Conservation (phyloP, 2,329 filamentous ascomycete genomes). For the Aspergillus niger region DNA sequence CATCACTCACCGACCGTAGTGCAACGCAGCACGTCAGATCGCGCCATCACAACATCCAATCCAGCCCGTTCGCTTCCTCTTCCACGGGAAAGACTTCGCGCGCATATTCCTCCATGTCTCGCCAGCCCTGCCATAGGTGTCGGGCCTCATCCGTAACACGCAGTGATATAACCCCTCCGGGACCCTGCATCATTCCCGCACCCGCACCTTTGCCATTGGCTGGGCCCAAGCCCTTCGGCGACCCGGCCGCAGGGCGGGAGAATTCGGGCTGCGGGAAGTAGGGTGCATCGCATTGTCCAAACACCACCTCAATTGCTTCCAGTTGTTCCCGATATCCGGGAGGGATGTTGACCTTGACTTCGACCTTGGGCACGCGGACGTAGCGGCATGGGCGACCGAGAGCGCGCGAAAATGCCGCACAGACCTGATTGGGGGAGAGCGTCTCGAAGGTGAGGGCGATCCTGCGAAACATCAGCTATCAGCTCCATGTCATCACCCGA, state of each 20-base stretch:
- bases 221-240: conserved; percentile 41
- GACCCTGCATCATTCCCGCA: conserved; percentile 49
- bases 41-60: conserved; percentile 71
- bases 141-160: conserved; percentile 74
- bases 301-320: conserved; percentile 62
- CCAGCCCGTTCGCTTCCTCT: conserved; percentile 88
- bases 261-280: conserved; percentile 66
- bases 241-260: conserved; percentile 41
- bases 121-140: conserved; percentile 85
- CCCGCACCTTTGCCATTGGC: conserved; percentile 44
- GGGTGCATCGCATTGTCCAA: conserved; percentile 61
- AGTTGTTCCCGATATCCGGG: conserved; percentile 87
- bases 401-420: conserved; percentile 75
- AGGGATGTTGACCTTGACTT: conserved; percentile 83
- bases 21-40: conserved; percentile 13
- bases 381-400: conserved; percentile 78
- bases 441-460: conserved; percentile 91
- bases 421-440: conserved; percentile 80
- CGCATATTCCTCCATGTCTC: conserved; percentile 91
- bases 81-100: conserved; percentile 91
- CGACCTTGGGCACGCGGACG: conserved; percentile 69
- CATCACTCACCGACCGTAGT: neutral
- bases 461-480: conserved; percentile 46
- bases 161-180: conserved; percentile 62
- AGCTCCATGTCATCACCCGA: neutral